phyloP scores from a whole-genome alignment of 2,329 filamentous ascomycete genomes.

The Sclerotinia nivalis region DNA sequence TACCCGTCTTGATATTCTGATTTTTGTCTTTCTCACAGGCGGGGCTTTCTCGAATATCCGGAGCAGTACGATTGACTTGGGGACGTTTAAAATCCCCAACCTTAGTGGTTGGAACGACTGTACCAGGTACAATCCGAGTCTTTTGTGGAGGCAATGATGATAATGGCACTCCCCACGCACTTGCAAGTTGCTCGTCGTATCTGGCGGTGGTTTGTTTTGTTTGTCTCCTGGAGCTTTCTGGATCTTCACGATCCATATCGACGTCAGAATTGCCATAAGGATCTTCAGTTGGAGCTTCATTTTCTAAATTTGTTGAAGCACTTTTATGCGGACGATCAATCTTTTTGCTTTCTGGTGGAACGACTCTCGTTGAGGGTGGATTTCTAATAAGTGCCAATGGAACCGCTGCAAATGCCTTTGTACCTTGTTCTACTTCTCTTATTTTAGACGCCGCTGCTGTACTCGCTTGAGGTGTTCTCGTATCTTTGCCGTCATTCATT shows the following conservation, averaged over 20 bases:
- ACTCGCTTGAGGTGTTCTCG: neutral
- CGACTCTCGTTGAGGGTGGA: neutral
- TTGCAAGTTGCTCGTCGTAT: neutral
- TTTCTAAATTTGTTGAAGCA: neutral
- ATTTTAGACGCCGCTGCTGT: neutral
- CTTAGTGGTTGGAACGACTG: neutral
- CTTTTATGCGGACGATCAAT: neutral
- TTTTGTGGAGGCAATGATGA: neutral
- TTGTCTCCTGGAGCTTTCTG: neutral
- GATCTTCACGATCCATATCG: neutral
- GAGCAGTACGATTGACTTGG: neutral
- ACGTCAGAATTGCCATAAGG: neutral
- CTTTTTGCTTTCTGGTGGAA: neutral
- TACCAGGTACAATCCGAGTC: slow-evolving; percentile 2
- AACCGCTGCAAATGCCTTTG: neutral
- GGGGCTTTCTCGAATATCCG: neutral
- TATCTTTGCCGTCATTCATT: neutral
- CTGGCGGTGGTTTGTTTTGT: neutral
- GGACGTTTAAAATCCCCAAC: neutral
- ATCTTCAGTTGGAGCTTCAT: neutral
- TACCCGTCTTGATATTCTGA: neutral
- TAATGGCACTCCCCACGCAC: slow-evolving; percentile 1
- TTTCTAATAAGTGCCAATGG: neutral
- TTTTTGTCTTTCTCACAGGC: neutral
- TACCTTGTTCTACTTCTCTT: neutral